phyloP scores from a whole-genome alignment of 2,329 filamentous ascomycete species.

The Colletotrichum brevisporum region DNA sequence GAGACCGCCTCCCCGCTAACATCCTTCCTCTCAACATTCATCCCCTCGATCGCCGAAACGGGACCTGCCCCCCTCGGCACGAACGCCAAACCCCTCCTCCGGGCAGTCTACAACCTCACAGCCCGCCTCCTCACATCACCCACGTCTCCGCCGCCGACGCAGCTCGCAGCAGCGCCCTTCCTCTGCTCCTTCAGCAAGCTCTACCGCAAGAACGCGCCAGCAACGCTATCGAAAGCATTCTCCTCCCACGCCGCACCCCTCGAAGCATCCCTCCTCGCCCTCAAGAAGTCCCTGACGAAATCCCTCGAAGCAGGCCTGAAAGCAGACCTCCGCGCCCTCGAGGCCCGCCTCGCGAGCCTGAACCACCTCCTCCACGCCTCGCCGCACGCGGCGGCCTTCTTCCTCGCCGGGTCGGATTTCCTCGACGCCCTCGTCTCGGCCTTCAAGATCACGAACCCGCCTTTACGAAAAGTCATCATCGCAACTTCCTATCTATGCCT shows the following conservation, averaged over 20 bases:
- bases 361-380: constrained; percentile 76
- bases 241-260: constrained; percentile 66
- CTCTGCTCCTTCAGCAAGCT: constrained; percentile 77
- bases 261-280: constrained; percentile 68
- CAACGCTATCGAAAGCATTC: constrained; percentile 63
- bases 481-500: constrained; percentile 83
- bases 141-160: constrained; percentile 55
- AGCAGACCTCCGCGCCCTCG: constrained; percentile 67
- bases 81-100: constrained; percentile 66
- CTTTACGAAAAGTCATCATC: constrained; percentile 76
- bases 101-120: constrained; percentile 74
- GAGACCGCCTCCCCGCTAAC: constrained; percentile 62
- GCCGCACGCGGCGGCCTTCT: constrained; percentile 68
- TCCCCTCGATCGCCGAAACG: constrained; percentile 65
- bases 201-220: constrained; percentile 75
- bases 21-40: constrained; percentile 77
- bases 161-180: constrained; percentile 75
- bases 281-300: constrained; percentile 74
- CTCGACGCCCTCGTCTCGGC: constrained; percentile 80
- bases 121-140: constrained; percentile 65
- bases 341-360: constrained; percentile 69
- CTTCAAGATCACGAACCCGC: constrained; percentile 75
- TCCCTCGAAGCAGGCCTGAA: constrained; percentile 73
- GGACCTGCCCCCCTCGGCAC: constrained; percentile 51
- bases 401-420: constrained; percentile 90